phyloP scores from a whole-genome alignment of 2,329 filamentous ascomycete species.

The Aspergillus fumigatus region DNA sequence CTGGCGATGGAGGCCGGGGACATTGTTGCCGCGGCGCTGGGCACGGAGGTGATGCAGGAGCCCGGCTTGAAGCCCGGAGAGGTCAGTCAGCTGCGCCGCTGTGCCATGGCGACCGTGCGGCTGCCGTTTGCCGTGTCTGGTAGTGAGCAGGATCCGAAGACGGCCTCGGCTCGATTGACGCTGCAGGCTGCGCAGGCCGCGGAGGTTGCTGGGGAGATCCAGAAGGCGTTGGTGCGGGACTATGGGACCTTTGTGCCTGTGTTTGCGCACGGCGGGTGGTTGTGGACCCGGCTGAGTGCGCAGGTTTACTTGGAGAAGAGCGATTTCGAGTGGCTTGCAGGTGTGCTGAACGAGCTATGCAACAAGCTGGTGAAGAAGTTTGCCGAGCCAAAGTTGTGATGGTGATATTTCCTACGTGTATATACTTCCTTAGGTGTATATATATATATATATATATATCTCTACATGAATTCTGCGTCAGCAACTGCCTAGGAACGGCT shows the following conservation, averaged over 20 bases:
- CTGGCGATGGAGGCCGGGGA: conserved; percentile 63
- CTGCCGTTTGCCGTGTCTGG: conserved; percentile 56
- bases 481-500: not conserved
- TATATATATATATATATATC: no score
- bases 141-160: not conserved
- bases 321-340: conserved; percentile 70
- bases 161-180: conserved; percentile 2
- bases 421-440: not conserved
- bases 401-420: not conserved
- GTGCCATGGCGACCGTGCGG: conserved; percentile 67
- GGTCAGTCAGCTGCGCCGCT: conserved; percentile 51
- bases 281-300: conserved; percentile 71
- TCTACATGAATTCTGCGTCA: not conserved
- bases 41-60: conserved; percentile 65
- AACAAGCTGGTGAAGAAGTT: conserved; percentile 46
- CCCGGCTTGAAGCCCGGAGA: conserved; percentile 25
- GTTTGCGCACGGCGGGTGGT: conserved; percentile 55
- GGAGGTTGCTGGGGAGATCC: conserved; percentile 55
- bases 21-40: conserved; percentile 57
- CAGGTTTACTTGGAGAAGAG: conserved; percentile 78
- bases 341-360: conserved; percentile 55
- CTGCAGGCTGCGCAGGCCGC: conserved; percentile 39
- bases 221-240: conserved; percentile 50
- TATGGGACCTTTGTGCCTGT: conserved; percentile 68
- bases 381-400: not conserved